Evolutionary conservation across 257 asterid genomes (phyloP), one percentile per base, ranked within the genome.

Genomic region (Buddleja alternifolia): DNA sequence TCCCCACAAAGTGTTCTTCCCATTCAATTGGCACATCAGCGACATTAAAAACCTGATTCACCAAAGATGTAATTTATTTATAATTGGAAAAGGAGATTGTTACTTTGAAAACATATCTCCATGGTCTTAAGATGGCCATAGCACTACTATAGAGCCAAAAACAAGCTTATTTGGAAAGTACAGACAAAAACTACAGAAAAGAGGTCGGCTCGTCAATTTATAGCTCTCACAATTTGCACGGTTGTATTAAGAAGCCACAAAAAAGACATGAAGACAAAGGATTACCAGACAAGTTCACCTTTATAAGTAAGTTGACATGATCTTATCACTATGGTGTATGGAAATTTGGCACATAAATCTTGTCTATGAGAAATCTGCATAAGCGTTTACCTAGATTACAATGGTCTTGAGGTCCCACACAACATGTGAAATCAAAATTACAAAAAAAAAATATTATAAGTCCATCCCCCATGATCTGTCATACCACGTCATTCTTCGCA

Each of bases 21-120:
- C 92, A 83, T 67, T 86, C 87, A 81, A 86, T 83, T 10, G 92
- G 92, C 41, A 86, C 89, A 9, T 71, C 85, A 20, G 92, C 87
- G 12, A 73, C 73, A 54, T 42, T 81, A 63, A 86, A 86, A 16
- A 86, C 71, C 92, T 86, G 79, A 21, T 56, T 23, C 10, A 15
- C 39, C 56, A 42, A 48, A 74, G 44, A 40, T 6, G 40, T 32
- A 36, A 37, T 37, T 56, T 50, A 42, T 14, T 0, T 10, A 53
- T 67, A n/a, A n/a, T 48, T 37, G 6, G 42, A 2, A 60, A 15
- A 14, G 44, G 37, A 45, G 2, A n/a, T 25, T 3, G 58, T 34
- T 60, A 24, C 34, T 59, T 25, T 50, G 29, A 55, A 37, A 66
- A 57, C 10, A 6, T n/a, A n/a, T n/a, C 42, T 45, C 10, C 20